phyloP scores from a whole-genome alignment of 2,329 filamentous ascomycete genomes.

The Colletotrichum tropicicola region DNA sequence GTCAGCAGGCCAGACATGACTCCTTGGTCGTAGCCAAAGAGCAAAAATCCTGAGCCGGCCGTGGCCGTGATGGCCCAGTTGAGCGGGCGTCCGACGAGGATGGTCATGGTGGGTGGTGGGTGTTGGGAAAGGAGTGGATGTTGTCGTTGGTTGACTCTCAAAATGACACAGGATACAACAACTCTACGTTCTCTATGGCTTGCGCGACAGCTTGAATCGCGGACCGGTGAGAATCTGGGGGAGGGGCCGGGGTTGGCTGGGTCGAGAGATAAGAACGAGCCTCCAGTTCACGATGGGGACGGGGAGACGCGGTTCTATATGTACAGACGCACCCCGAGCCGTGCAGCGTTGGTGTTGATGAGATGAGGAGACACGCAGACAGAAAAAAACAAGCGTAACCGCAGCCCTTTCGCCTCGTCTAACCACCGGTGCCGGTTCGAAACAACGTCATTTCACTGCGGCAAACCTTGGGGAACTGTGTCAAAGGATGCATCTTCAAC shows the following conservation, averaged over 20 bases:
- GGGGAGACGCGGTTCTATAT: constrained; percentile 11
- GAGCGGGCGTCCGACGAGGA: constrained; percentile 43
- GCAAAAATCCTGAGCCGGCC: constrained; percentile 46
- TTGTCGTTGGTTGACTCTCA: no score
- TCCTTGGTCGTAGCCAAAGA: constrained; percentile 32
- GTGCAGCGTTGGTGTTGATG: constrained; percentile 18
- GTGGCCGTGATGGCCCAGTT: constrained; percentile 48
- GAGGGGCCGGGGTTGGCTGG: not conserved
- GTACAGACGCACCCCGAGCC: constrained; percentile 1
- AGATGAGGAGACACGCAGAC: not conserved
- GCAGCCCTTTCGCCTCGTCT: not conserved
- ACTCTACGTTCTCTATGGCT: no score
- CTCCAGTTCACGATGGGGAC: constrained; percentile 1
- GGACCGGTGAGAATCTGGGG: not conserved
- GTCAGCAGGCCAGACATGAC: constrained; percentile 45
- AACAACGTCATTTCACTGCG: constrained; percentile 23
- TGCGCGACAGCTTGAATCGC: not conserved
- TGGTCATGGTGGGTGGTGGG: constrained; percentile 17
- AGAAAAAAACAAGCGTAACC: not conserved
- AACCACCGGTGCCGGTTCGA: not conserved
- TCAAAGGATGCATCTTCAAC: constrained; percentile 14
- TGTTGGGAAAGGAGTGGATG: not conserved
- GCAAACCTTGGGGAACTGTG: constrained; percentile 20
- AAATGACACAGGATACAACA: no score
- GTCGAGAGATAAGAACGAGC: not conserved